Evolutionary conservation across 2,329 filamentous ascomycete genomes (phyloP).

Genomic region (Thielaviopsis populi): DNA sequence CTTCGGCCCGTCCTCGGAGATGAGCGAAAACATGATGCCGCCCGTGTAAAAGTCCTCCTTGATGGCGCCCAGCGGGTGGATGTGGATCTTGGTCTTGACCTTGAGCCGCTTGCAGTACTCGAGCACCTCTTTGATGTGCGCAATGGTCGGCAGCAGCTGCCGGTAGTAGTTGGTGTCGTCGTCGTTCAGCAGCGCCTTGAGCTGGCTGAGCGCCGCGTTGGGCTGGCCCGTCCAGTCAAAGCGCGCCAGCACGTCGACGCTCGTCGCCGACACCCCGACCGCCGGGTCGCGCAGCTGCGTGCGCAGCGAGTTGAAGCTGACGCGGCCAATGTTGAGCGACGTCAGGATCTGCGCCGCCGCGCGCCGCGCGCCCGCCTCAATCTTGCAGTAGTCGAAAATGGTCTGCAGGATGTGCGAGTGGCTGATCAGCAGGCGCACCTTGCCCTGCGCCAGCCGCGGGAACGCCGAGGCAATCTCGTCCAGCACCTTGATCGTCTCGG

Average conservation of each 20-base stretch:
- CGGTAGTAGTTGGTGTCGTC: constrained; percentile 54
- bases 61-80: constrained; percentile 72
- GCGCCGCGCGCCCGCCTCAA: constrained; percentile 52
- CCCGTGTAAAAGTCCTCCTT: constrained; percentile 84
- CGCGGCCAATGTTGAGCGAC: constrained; percentile 68
- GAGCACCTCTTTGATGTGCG: constrained; percentile 64
- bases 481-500: constrained; percentile 82
- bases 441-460: constrained; percentile 52
- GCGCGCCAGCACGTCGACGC: constrained; percentile 71
- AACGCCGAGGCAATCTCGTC: constrained; percentile 79
- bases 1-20: constrained; percentile 69
- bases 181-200: constrained; percentile 46
- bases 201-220: constrained; percentile 40
- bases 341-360: constrained; percentile 71
- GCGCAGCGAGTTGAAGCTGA: constrained; percentile 70
- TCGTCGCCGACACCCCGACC: constrained; percentile 74
- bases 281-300: constrained; percentile 66
- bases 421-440: constrained; percentile 81
- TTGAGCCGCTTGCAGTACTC: constrained; percentile 62
- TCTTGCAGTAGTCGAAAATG: constrained; percentile 80
- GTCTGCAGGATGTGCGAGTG: constrained; percentile 75
- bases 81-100: constrained; percentile 62
- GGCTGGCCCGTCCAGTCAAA: constrained; percentile 73
- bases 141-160: constrained; percentile 59
- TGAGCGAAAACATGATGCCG: constrained; percentile 76